phyloP scores from a whole-genome alignment of 192 early-diverging fungal genomes.

The Thoreauomyces humboldtii region DNA sequence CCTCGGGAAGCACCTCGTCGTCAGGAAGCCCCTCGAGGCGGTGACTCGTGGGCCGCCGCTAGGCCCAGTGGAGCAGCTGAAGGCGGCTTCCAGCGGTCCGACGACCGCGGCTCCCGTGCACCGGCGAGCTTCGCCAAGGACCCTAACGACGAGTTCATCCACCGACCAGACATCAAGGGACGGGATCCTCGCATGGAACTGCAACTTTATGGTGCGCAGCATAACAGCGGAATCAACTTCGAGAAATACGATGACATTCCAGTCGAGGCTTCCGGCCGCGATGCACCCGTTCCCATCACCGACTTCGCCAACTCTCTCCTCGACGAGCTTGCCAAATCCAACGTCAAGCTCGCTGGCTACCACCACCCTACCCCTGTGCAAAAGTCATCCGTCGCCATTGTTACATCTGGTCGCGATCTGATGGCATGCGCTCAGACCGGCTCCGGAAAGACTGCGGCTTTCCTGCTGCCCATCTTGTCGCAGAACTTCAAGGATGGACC shows the following conservation, averaged over 20 bases:
- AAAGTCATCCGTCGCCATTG: constrained; percentile 43
- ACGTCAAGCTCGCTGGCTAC: constrained; percentile 85
- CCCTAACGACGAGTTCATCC: constrained; percentile 67
- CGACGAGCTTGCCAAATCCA: constrained; percentile 81
- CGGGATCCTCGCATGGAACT: constrained; percentile 75
- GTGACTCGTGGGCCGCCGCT: background rate
- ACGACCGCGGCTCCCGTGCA: background rate
- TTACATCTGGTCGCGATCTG: constrained; percentile 80
- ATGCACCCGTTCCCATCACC: constrained; percentile 45
- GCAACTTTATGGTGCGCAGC: constrained; percentile 72
- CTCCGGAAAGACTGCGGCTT: constrained; percentile 84
- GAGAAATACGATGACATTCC: constrained; percentile 98
- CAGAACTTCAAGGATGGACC: constrained; percentile 78
- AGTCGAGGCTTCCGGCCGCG: constrained; percentile 72
- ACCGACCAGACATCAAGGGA: constrained; percentile 66
- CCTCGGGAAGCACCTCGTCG: background rate
- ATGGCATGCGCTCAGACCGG: constrained; percentile 99
- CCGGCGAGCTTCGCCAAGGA: constrained; percentile 22
- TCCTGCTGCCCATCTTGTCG: constrained; percentile 91
- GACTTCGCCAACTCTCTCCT: constrained; percentile 67
- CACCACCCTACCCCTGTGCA: constrained; percentile 91
- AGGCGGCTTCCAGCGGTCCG: constrained; percentile 1
- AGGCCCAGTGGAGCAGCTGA: background rate
- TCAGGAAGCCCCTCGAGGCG: background rate
- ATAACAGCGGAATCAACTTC: constrained; percentile 94